A percentile compares a stretch with the other conserved stretches of the same genome.
These are phyloP conservation scores for Secale cereale DNA, from an alignment of 176 grass and related monocot genomes.

Conservation along the genomic window DNA sequence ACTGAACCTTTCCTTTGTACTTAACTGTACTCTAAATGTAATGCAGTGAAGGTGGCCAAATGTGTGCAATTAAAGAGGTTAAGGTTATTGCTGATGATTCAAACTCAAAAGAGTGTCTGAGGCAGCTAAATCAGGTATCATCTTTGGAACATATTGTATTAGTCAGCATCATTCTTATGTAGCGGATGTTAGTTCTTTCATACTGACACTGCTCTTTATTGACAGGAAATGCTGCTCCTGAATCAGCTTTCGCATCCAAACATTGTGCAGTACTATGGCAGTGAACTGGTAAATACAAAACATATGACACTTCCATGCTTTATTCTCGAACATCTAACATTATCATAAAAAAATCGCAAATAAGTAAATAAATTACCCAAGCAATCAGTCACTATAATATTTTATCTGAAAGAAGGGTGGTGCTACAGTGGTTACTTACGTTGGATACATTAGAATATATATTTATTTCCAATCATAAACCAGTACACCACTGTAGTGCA, in stretches of 20 bases:
- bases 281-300: slow-evolving; percentile 78
- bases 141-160: slow-evolving; percentile 1
- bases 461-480: slow-evolving; percentile 6
- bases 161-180: neutral
- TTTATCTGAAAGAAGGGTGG: neutral
- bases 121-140: slow-evolving; percentile 81
- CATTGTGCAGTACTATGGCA: slow-evolving; percentile 88
- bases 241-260: slow-evolving; percentile 90
- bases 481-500: neutral
- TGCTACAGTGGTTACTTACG: neutral
- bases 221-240: slow-evolving; percentile 87
- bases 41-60: slow-evolving; percentile 78
- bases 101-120: slow-evolving; percentile 94
- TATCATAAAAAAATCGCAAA: neutral
- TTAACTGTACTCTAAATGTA: slow-evolving; percentile 3
- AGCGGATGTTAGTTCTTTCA: slow-evolving; percentile 7
- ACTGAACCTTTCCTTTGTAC: neutral
- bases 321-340: slow-evolving; percentile 8
- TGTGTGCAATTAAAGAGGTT: slow-evolving; percentile 99
- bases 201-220: slow-evolving; percentile 19
- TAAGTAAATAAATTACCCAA: neutral
- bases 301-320: neutral
- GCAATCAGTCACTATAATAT: neutral
- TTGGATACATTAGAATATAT: slow-evolving; percentile 9
- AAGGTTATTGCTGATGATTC: slow-evolving; percentile 91